A percentile compares a stretch with the other conserved stretches of the same genome.
phyloP scores from a whole-genome alignment of 495 filamentous ascomycete species.

The Copromyces sp. region DNA sequence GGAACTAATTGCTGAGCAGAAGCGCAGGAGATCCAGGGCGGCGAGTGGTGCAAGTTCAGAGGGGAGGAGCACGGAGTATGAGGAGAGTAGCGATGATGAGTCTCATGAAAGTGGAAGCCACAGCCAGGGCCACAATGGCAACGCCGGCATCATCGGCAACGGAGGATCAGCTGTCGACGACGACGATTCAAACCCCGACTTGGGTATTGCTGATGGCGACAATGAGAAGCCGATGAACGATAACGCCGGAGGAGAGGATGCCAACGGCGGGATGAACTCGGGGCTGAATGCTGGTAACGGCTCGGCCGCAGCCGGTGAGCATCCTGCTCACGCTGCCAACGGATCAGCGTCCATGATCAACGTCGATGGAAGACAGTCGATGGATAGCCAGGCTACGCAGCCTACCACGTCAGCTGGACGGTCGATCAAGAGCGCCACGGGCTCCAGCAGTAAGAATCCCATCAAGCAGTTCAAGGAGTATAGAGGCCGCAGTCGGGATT shows the following conservation, averaged over 20 bases:
- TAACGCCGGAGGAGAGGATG: background rate
- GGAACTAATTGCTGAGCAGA: conserved; percentile 17
- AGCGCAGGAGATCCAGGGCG: conserved; percentile 24
- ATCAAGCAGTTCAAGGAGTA: conserved; percentile 42
- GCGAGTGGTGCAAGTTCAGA: conserved; percentile 15
- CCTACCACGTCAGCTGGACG: conserved; percentile 1
- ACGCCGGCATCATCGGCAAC: background rate
- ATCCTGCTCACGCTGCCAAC: background rate
- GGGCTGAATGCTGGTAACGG: conserved; percentile 1
- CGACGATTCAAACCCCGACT: conserved; percentile 23
- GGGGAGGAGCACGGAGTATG: conserved; percentile 35
- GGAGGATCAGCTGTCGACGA: conserved; percentile 7
- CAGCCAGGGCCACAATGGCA: background rate
- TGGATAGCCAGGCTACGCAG: conserved; percentile 12
- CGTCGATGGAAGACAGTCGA: conserved; percentile 2
- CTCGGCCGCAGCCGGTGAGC: background rate
- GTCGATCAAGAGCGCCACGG: conserved; percentile 6
- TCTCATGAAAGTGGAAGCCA: background rate
- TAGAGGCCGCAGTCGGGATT: conserved; percentile 39
- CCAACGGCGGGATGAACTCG: conserved; percentile 3
- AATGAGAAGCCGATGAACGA: background rate
- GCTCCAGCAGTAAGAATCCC: conserved; percentile 30
- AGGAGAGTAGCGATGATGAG: conserved; percentile 27
- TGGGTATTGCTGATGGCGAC: conserved; percentile 37
- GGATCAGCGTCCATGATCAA: background rate